Percentiles rank a stretch among this genome's conserved stretches.
Evolutionary conservation across 2,329 filamentous ascomycete species (phyloP).

Genomic region (Xylariaceae sp.): DNA sequence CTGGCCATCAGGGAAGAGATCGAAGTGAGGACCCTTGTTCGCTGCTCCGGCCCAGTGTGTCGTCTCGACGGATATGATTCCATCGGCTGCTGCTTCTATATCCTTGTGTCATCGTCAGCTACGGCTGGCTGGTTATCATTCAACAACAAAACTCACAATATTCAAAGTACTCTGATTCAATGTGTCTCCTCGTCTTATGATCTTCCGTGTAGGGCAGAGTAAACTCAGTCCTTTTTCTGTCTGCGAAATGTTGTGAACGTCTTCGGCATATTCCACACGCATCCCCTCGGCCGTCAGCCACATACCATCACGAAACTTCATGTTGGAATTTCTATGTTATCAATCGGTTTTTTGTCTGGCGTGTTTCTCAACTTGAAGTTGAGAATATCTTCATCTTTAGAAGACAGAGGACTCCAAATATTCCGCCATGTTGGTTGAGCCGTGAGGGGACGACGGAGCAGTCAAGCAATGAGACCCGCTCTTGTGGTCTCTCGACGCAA

Average conservation of each 20-base stretch:
- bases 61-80: constrained; percentile 64
- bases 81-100: constrained; percentile 62
- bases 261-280: constrained; percentile 69
- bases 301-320: constrained; percentile 72
- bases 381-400: not conserved
- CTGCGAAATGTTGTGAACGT: constrained; percentile 61
- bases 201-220: constrained; percentile 64
- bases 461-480: constrained; percentile 12
- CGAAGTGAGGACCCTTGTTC: constrained; percentile 61
- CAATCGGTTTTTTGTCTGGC: not conserved
- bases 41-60: constrained; percentile 64
- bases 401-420: constrained; percentile 5
- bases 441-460: constrained; percentile 21
- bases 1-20: constrained; percentile 61
- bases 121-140: not conserved
- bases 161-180: constrained; percentile 63
- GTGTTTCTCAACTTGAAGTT: not conserved
- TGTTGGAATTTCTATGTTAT: constrained; percentile 37
- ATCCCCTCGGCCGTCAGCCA: constrained; percentile 69
- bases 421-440: not conserved
- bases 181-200: constrained; percentile 60
- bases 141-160: constrained; percentile 48
- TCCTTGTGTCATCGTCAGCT: constrained; percentile 48
- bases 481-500: constrained; percentile 22
- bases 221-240: constrained; percentile 58